Percentiles rank a stretch among this genome's conserved stretches.
phyloP scores from a whole-genome alignment of 768 basidiomycete species.

The Steccherinum ochraceum region DNA sequence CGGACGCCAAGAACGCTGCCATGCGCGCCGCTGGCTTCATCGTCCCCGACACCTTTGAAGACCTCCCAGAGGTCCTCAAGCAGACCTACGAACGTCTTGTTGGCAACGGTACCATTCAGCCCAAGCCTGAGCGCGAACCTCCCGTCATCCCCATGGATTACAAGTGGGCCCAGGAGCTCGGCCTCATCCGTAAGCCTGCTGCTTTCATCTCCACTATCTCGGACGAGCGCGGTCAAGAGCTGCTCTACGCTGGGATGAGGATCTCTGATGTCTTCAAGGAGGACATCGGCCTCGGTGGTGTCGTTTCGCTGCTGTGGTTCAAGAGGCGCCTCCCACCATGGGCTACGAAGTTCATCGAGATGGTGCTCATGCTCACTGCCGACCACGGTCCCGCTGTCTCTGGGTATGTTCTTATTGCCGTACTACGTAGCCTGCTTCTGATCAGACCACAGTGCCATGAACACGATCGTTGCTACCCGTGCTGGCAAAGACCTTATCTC shows the following conservation, averaged over 20 bases:
- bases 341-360: slow-evolving; percentile 99
- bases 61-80: slow-evolving; percentile 80
- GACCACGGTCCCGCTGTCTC: slow-evolving; percentile 99
- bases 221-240: slow-evolving; percentile 98
- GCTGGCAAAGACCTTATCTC: slow-evolving; percentile 99
- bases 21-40: slow-evolving; percentile 95
- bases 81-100: slow-evolving; percentile 85
- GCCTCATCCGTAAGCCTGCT: slow-evolving; percentile 96
- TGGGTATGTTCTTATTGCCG: slow-evolving; percentile 31
- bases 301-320: slow-evolving; percentile 95
- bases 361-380: slow-evolving; percentile 98
- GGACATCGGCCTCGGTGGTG: slow-evolving; percentile 94
- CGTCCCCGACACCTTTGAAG: slow-evolving; percentile 97
- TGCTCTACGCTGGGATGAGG: slow-evolving; percentile 97
- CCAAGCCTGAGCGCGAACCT: slow-evolving; percentile 76
- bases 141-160: slow-evolving; percentile 99
- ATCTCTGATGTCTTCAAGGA: slow-evolving; percentile 99
- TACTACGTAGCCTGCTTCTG: neutral
- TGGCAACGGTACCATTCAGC: slow-evolving; percentile 54
- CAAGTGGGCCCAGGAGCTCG: slow-evolving; percentile 99
- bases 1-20: slow-evolving; percentile 94
- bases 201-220: slow-evolving; percentile 99
- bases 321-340: slow-evolving; percentile 88
- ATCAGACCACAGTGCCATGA: slow-evolving; percentile 68
- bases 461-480: slow-evolving; percentile 97